Base-by-base conservation (phyloP, 1,284 basidiomycete species). In the Rhodotorula sp. region DNA sequence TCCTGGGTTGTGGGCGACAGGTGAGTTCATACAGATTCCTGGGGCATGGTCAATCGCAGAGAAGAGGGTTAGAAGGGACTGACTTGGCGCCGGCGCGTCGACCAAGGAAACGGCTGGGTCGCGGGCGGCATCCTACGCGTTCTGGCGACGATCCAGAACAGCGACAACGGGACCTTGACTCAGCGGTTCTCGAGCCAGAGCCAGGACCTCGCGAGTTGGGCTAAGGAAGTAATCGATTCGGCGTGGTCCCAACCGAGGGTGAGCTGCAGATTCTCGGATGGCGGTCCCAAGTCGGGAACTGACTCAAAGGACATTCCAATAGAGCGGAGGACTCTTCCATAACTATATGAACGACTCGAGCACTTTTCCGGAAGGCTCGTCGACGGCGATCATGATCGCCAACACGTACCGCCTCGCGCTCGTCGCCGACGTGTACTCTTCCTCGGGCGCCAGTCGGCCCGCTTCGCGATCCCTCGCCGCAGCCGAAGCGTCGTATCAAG, bases 41-140 rank as follows among this genome's bases (percentile, higher is more conserved):
- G n/a, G n/a, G n/a, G n/a, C n/a, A n/a, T n/a, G n/a, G n/a, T n/a
- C n/a, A n/a, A n/a, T n/a, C n/a, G n/a, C n/a, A n/a, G n/a, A n/a
- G n/a, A n/a, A n/a, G n/a, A n/a, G n/a, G n/a, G n/a, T n/a, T n/a
- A n/a, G n/a, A 12, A 37, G 10, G 37, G 1, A 12, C 37, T 37
- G 33, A 45, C 7, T 18, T 59, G 58, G 46, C 44, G 2, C 24
- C 6, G 15, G 22, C 15, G 30, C 6, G 15, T 17, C 15, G 22
- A 6, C 0, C 90, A 90, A 17, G 91, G 92, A 0, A 91, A 93
- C 70, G 91, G 84, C 0, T 94, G 92, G 91, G 91, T 88, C 0
- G 87, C 90, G 0, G 89, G 87, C 3, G 91, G 92, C 42, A 54
- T 66, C 58, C 26, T 74, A 24, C 42, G 64, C 6, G 64, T 63